A percentile compares a stretch with the other conserved stretches of the same genome.
Conservation (phyloP, 2,329 filamentous ascomycete genomes). For the Fusarium mexicanum region DNA sequence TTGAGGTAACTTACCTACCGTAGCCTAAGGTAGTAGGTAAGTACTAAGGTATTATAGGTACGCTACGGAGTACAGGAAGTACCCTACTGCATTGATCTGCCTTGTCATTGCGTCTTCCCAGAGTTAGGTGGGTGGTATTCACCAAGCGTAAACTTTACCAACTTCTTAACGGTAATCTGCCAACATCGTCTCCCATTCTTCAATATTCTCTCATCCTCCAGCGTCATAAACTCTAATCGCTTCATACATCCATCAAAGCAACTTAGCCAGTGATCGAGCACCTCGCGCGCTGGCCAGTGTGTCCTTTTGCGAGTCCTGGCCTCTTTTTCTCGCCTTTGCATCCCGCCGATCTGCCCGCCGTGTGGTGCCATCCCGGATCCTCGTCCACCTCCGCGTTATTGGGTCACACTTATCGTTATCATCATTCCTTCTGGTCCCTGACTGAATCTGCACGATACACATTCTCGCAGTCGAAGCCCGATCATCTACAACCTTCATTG, state of each 20-base stretch:
- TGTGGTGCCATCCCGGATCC: constrained; percentile 33
- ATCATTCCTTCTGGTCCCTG: constrained; percentile 13
- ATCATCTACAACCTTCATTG: constrained; percentile 15
- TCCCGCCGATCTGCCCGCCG: constrained; percentile 26
- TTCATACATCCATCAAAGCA: constrained; percentile 1
- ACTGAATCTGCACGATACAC: constrained; percentile 23
- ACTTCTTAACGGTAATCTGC: constrained; percentile 14
- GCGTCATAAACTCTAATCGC: background rate
- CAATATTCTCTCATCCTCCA: background rate
- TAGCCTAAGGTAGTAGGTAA: too few relatives aligned
- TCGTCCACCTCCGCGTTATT: constrained; percentile 35
- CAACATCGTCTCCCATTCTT: constrained; percentile 13
- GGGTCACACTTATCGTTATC: constrained; percentile 18
- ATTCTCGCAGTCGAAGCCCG: constrained; percentile 5
- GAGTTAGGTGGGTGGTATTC: constrained; percentile 27
- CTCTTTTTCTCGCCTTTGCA: constrained; percentile 18
- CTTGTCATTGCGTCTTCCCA: constrained; percentile 33
- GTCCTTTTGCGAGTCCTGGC: constrained; percentile 7
- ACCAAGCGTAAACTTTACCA: constrained; percentile 7
- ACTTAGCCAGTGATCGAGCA: constrained; percentile 23
- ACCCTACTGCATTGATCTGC: constrained; percentile 38
- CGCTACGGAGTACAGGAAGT: background rate
- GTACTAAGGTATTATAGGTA: too few relatives aligned
- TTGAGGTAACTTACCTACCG: too few relatives aligned
- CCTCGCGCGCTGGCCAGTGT: constrained; percentile 14